These are phyloP conservation scores for Gymnopus androsaceus DNA, from an alignment of 1,284 basidiomycete species.

Conservation along the genomic window DNA sequence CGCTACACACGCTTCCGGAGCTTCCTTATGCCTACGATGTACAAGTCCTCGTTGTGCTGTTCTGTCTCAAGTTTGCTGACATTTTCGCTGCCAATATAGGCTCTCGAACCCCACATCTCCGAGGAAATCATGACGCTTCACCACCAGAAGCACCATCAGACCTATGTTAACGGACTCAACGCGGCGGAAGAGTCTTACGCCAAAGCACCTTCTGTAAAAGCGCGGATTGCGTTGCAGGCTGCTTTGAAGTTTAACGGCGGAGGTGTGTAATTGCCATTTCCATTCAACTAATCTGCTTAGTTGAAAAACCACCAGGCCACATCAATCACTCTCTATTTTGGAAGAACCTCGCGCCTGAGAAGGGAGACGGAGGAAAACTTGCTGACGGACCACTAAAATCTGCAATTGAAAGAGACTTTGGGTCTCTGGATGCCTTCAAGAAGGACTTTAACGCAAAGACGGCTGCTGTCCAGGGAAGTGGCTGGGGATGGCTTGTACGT, in stretches of 20 bases:
- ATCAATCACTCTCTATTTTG: slow-evolving; percentile 96
- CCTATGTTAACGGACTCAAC: slow-evolving; percentile 90
- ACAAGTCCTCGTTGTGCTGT: slow-evolving; percentile 25
- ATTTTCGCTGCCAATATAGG: slow-evolving; percentile 27
- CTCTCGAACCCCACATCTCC: slow-evolving; percentile 77
- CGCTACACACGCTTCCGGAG: slow-evolving; percentile 76
- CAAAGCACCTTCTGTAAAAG: slow-evolving; percentile 68
- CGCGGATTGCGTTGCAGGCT: slow-evolving; percentile 74
- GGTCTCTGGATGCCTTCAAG: slow-evolving; percentile 84
- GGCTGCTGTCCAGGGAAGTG: slow-evolving; percentile 94
- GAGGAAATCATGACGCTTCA: slow-evolving; percentile 90
- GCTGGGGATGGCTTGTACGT: slow-evolving; percentile 95
- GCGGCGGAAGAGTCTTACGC: slow-evolving; percentile 86
- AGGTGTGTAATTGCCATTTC: slow-evolving; percentile 37
- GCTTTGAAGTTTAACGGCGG: slow-evolving; percentile 65
- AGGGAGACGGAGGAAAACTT: slow-evolving; percentile 67
- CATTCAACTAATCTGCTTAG: background rate
- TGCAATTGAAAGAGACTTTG: slow-evolving; percentile 85
- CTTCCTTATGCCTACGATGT: slow-evolving; percentile 92
- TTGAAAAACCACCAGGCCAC: slow-evolving; percentile 58
- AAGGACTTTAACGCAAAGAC: slow-evolving; percentile 83
- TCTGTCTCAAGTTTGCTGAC: background rate
- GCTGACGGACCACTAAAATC: slow-evolving; percentile 75
- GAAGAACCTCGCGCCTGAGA: slow-evolving; percentile 86
- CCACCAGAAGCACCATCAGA: slow-evolving; percentile 95